Conservation (phyloP, 768 basidiomycete species). For the Podaxis mareebaensis region DNA sequence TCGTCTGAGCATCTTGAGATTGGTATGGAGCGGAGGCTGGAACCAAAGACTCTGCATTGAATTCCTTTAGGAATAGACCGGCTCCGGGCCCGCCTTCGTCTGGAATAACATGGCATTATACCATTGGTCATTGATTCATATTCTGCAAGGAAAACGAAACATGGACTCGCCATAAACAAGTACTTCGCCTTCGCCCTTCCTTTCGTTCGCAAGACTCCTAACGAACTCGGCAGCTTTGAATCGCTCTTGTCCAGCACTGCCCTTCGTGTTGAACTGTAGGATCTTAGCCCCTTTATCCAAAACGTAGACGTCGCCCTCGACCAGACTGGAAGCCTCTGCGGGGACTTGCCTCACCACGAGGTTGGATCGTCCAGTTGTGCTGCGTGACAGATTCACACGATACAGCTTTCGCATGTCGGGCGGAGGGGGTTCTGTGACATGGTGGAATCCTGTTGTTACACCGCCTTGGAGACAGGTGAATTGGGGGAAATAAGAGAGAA, state of each 20-base stretch:
- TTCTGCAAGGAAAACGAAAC: not conserved
- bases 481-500: slow-evolving; percentile 33
- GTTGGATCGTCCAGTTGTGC: slow-evolving; percentile 23
- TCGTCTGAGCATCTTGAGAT: slow-evolving; percentile 17
- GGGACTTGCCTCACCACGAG: slow-evolving; percentile 52
- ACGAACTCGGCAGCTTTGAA: slow-evolving; percentile 66
- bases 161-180: slow-evolving; percentile 47
- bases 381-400: slow-evolving; percentile 40
- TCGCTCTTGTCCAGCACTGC: slow-evolving; percentile 54
- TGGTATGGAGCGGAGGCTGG: slow-evolving; percentile 11
- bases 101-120: slow-evolving; percentile 22
- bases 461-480: slow-evolving; percentile 33
- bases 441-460: slow-evolving; percentile 33
- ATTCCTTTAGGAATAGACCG: slow-evolving; percentile 46
- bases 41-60: slow-evolving; percentile 36
- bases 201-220: slow-evolving; percentile 40
- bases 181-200: slow-evolving; percentile 42
- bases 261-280: slow-evolving; percentile 58
- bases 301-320: slow-evolving; percentile 58
- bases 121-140: not conserved
- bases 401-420: slow-evolving; percentile 50
- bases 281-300: slow-evolving; percentile 56
- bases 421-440: slow-evolving; percentile 29
- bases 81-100: slow-evolving; percentile 54
- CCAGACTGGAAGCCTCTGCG: slow-evolving; percentile 43